Base-by-base conservation (phyloP, 352 stramenopile species). In the Paralagenidium karlingii region DNA sequence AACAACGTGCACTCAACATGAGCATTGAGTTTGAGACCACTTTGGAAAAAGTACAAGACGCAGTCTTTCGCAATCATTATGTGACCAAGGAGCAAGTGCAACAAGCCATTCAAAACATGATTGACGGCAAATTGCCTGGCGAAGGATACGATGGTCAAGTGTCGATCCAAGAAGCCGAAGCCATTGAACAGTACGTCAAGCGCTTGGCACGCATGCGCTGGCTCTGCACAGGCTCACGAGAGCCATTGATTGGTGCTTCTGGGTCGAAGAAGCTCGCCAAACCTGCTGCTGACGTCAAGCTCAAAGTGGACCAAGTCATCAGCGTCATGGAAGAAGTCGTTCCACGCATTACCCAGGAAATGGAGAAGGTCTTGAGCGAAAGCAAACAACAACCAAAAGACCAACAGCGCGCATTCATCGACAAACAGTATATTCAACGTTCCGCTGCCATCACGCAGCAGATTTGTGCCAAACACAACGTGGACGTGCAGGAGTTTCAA, bases 31-130 rank as follows among this genome's bases (percentile, higher is more conserved):
- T 89, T 38, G 76, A 89, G 51, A 65, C 60, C 8, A 80, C 74
- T 47, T 58, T 89, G 7, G 68, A 82, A 42, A 78, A 75, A 46
- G 76, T 89, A 27, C 76, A 89, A 47, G 73, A 85, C 49, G 69
- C 73, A 0, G 76, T 89, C 10, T 89, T 89, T 40, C 68, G 73
- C 29, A 87, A 89, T 52, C 75, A 89, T 45, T 79, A 84, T 53
- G 69, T 86, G 41, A 73, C 63, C 32, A 86, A 89, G 34, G 56
- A 74, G 36, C 73, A 89, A 26, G 76, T 89, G 24, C 58, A 68
- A 25, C 69, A 83, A 22, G 76, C 76, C 20, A 63, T 89, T 54
- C 55, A 77, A 42, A 60, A 58, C 24, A 50, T 89, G 15, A 56
- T 71, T 39, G 49, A 55, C 2, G 68, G 73, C 15, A 59, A 76